phyloP scores from a whole-genome alignment of 306 rosid genomes.

The Canavalia gladiata region DNA sequence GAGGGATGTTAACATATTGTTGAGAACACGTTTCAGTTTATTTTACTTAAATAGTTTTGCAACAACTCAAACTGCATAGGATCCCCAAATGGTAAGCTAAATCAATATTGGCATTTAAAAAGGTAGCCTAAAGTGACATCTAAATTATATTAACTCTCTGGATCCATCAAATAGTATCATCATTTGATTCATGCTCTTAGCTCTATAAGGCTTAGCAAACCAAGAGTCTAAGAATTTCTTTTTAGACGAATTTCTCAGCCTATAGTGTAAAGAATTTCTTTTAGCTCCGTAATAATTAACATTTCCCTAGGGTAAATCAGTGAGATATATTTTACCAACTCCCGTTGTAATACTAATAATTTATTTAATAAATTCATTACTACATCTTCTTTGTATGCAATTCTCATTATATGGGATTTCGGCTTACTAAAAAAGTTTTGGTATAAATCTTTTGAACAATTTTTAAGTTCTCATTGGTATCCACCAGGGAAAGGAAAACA shows the following conservation, averaged over 20 bases:
- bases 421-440: neutral
- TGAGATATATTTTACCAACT: neutral
- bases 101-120: neutral
- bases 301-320: neutral
- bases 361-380: neutral
- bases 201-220: neutral
- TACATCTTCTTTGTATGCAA: neutral
- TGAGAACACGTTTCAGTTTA: neutral
- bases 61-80: constrained; percentile 13
- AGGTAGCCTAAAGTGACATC: neutral
- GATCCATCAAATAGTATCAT: neutral
- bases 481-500: neutral
- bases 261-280: neutral
- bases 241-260: neutral
- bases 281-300: no score
- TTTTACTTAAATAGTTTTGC: neutral
- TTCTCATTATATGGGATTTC: neutral
- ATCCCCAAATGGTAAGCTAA: neutral
- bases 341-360: neutral
- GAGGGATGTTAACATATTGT: constrained; percentile 3
- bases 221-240: neutral
- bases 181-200: neutral
- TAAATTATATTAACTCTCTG: neutral
- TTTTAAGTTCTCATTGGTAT: constrained; percentile 4
- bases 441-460: neutral